Conservation (phyloP, 164 flowering plant species). For the Vitis labrusca region DNA sequence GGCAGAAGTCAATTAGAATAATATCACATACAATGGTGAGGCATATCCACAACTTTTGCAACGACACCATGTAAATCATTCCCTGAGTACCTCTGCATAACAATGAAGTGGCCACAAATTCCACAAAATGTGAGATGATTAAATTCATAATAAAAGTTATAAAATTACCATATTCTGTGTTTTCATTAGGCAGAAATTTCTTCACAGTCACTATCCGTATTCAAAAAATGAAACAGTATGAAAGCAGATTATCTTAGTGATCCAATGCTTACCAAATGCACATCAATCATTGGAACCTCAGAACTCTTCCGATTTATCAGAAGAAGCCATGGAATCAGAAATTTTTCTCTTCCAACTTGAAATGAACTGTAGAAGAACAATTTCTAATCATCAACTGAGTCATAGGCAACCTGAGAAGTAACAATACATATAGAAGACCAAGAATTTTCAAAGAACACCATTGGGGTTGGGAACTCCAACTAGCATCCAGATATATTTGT, state of each 20-base stretch:
- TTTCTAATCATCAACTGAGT: not conserved
- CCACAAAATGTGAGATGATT: no score
- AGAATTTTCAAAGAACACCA: not conserved
- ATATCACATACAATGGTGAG: slow-evolving; percentile 73
- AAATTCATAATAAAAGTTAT: not conserved
- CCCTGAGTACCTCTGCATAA: slow-evolving; percentile 82
- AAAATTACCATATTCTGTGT: not conserved
- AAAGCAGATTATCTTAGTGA: not conserved
- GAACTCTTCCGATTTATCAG: slow-evolving; percentile 79
- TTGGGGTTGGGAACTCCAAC: no score
- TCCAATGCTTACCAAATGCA: slow-evolving; percentile 61
- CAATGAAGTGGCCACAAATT: slow-evolving; percentile 5
- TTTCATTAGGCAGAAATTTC: slow-evolving; percentile 1
- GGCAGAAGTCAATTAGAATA: not conserved
- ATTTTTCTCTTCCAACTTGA: slow-evolving; percentile 95
- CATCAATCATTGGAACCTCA: slow-evolving; percentile 94
- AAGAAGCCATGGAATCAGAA: slow-evolving; percentile 85
- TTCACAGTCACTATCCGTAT: no score
- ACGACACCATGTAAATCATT: slow-evolving; percentile 90
- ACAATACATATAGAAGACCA: not conserved
- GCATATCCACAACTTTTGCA: slow-evolving; percentile 94
- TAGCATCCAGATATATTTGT: no score
- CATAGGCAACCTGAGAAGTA: not conserved
- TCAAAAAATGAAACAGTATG: not conserved
- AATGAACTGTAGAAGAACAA: slow-evolving; percentile 70